Conservation (phyloP, 805 yeast genomes). For the Ogataea pilisensis region DNA sequence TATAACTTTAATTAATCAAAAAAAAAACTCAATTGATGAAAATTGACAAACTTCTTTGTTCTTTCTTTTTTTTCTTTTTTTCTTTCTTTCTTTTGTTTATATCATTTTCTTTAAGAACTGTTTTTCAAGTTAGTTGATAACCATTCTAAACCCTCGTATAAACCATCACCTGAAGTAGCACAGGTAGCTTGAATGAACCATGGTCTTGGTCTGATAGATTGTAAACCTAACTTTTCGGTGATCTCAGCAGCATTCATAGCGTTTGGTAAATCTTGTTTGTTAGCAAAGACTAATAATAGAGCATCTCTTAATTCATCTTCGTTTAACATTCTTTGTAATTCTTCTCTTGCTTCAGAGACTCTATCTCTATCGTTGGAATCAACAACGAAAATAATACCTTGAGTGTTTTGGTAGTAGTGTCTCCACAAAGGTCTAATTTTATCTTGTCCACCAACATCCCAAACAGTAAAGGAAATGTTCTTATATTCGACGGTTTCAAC, state of each 20-base stretch:
- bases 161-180: slow-evolving; percentile 99
- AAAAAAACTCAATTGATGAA: neutral
- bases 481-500: slow-evolving; percentile 97
- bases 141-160: slow-evolving; percentile 98
- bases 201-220: slow-evolving; percentile 96
- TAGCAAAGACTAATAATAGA: slow-evolving; percentile 90
- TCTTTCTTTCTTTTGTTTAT: neutral
- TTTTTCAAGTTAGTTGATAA: slow-evolving; percentile 85
- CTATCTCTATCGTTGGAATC: slow-evolving; percentile 98
- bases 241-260: slow-evolving; percentile 99
- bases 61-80: neutral
- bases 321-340: slow-evolving; percentile 95
- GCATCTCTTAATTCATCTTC: slow-evolving; percentile 98
- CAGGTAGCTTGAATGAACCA: slow-evolving; percentile 99
- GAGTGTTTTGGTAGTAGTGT: slow-evolving; percentile 98
- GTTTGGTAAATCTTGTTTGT: slow-evolving; percentile 98
- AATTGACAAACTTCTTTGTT: neutral
- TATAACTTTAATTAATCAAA: too few species aligned
- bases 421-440: slow-evolving; percentile 98
- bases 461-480: slow-evolving; percentile 93
- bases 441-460: slow-evolving; percentile 99
- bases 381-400: slow-evolving; percentile 96
- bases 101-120: slow-evolving; percentile 32
- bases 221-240: slow-evolving; percentile 94
- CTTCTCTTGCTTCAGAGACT: slow-evolving; percentile 96